Base-by-base conservation (phyloP, 2,329 filamentous ascomycete genomes). In the Stagonosporopsis vannaccii region DNA sequence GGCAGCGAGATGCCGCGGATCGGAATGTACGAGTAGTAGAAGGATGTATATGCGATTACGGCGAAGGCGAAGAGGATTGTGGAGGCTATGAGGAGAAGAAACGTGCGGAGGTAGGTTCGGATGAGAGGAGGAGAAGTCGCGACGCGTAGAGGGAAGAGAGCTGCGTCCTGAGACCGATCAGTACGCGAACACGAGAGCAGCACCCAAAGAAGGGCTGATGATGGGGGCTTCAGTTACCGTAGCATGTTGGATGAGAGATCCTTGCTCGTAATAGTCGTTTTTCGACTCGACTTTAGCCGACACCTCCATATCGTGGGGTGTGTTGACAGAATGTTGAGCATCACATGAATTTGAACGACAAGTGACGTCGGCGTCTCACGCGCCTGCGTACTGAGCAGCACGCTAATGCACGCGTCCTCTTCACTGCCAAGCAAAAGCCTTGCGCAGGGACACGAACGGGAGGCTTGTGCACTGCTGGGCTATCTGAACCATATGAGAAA, bases 21-120 rank as follows among this genome's bases (percentile, higher is more conserved):
- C 0, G 89, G 89, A 20, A 91, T 84, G 75, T 87, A 90, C 59
- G 82, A 83, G 74, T 83, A 82, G 78, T 91, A 91, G 77, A 91
- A 90, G 17, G 87, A 76, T 32, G 80, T 79, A 70, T 90, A 91
- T 30, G 87, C 86, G 35, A 85, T 69, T 6, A 82, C 75, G 6
- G 88, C 87, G 19, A 86, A 73, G 33, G 78, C 80, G 39, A 89
- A 76, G 46, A 91, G 81, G 36, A 84, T 61, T 15, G 82, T 62
- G 3, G 83, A 82, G 20, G 86, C 80, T 46, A 77, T 62, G 41
- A 83, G 70, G 61, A 87, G 78, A 22, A 89, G 79, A 13, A 82
- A 61, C 13, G 81, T 85, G 56, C 84, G 85, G 43, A 91, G 73
- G 70, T 90, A 91, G 26, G 86, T 84, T 65, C 84, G 82, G 47